These are phyloP conservation scores for Dianthus caryophyllus DNA, from an alignment of 148 eudicot genomes.

Conservation along the genomic window DNA sequence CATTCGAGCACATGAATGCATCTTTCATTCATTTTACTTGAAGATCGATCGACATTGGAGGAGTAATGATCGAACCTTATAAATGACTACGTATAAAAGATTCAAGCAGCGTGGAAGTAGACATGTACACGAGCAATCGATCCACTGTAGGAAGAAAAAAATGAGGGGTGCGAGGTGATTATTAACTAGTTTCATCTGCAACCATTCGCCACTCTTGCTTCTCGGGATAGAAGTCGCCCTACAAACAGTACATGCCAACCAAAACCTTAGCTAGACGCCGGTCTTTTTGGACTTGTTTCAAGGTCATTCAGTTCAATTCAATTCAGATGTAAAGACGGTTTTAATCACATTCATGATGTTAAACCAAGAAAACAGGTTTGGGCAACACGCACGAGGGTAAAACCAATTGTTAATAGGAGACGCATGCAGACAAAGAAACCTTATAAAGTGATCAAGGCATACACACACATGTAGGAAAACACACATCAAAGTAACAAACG, in stretches of 20 bases:
- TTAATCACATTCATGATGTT: background rate
- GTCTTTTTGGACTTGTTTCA: no score
- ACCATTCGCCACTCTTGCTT: constrained; percentile 40
- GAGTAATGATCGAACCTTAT: constrained; percentile 38
- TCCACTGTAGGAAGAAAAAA: constrained; percentile 49
- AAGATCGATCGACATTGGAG: background rate
- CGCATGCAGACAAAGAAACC: no score
- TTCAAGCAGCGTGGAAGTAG: constrained; percentile 41
- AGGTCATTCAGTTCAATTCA: no score
- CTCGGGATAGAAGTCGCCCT: constrained; percentile 57
- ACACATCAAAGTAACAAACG: background rate
- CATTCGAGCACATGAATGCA: background rate
- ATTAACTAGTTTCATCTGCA: constrained; percentile 50
- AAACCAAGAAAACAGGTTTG: no score
- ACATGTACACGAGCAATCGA: constrained; percentile 51
- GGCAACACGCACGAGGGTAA: no score
- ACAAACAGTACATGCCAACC: background rate
- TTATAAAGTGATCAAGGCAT: no score
- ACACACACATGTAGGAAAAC: no score
- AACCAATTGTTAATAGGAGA: no score
- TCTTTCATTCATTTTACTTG: background rate
- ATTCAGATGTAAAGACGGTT: background rate
- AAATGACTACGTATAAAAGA: constrained; percentile 44
- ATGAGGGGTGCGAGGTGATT: constrained; percentile 43
- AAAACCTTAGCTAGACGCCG: no score